Evolutionary conservation across 768 basidiomycete genomes (phyloP), one percentile per base, ranked within the genome.

Genomic region (Clavulina sp.): DNA sequence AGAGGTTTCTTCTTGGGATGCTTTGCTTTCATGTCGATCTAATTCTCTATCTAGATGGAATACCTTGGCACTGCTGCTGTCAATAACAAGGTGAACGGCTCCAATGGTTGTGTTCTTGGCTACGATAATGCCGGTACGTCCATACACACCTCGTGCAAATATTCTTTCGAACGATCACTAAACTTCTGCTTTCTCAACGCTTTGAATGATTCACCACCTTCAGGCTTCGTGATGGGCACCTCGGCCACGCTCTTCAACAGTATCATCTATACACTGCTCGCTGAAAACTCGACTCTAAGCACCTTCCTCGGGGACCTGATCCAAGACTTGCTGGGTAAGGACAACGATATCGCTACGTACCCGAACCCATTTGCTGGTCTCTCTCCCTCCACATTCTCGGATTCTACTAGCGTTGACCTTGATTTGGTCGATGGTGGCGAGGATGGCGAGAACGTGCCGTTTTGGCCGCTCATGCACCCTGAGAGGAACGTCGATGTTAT

Each of bases 11-110:
- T n/a, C n/a, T n/a, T n/a, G n/a, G n/a, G n/a, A n/a, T n/a, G n/a
- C n/a, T n/a, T n/a, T n/a, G n/a, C n/a, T n/a, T n/a, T n/a, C n/a
- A n/a, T n/a, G n/a, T n/a, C n/a, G n/a, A n/a, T n/a, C n/a, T n/a
- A n/a, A n/a, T n/a, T n/a, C n/a, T n/a, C n/a, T 2, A 65, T 65
- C 7, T 68, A 60, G 2, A 48, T 65, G 29, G 61, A 67, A 38
- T 67, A 65, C 56, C 55, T 64, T n/a, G 69, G 68, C 1, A 64
- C 63, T 0, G 30, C 50, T 18, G 32, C 69, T 21, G 56, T 58
- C 53, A 64, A 65, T 52, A 68, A 64, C 2, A 23, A 53, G 29
- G 59, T 65, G 1, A 62, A 57, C 29, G 47, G 34, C 13, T 51
- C 57, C 2, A 49, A 49, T 30, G 55, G 58, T 2, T 69, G 68